Evolutionary conservation across 2,329 filamentous ascomycete species (phyloP), one percentile per base, ranked within the genome.

Genomic region (Fusarium goolgardi): DNA sequence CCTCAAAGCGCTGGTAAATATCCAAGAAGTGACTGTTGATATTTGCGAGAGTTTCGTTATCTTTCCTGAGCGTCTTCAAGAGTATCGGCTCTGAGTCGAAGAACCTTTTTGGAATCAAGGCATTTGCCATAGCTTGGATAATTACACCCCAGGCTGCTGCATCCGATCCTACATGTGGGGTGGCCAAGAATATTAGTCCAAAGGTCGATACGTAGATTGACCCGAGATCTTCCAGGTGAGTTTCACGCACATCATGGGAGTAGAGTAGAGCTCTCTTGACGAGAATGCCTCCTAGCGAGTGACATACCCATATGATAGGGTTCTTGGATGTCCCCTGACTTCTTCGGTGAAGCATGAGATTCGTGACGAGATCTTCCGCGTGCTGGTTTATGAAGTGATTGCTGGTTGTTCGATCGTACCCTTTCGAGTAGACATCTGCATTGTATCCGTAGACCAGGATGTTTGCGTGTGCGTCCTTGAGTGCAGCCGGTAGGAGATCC

Each of bases 391-490:
- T 87, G 71, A 86, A 88, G 77, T 89, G 89, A 68, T 90, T 86
- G 72, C 87, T 90, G 4, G 87, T 85, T 20, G 82, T 85, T 55
- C 85, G 83, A 68, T 81, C 78, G 63, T 82, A 80, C 50, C 77
- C 78, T 46, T 80, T 80, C 6, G 82, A 82, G 70, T 83, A 85
- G 25, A 87, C 83, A 59, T 91, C 89, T 25, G 90, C 90, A 75
- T 93, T 91, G 75, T 93, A 93, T 25, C 91, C 91, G 73, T 92
- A 93, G 1, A 90, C 89, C 55, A 93, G 78, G 21, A 93, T 81
- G 52, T 91, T 88, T 53, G 88, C 89, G 25, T 84, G 84, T 13
- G 82, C 81, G 12, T 82, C 79, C 54, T 82, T 83, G 18, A 93
- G 80, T 3, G 89, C 83, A 1, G 79, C 75, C 0, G 91, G 90